A percentile compares a stretch with the other conserved stretches of the same genome.
Conservation (phyloP, 2,329 filamentous ascomycete species). For the Colletotrichum truncatum region DNA sequence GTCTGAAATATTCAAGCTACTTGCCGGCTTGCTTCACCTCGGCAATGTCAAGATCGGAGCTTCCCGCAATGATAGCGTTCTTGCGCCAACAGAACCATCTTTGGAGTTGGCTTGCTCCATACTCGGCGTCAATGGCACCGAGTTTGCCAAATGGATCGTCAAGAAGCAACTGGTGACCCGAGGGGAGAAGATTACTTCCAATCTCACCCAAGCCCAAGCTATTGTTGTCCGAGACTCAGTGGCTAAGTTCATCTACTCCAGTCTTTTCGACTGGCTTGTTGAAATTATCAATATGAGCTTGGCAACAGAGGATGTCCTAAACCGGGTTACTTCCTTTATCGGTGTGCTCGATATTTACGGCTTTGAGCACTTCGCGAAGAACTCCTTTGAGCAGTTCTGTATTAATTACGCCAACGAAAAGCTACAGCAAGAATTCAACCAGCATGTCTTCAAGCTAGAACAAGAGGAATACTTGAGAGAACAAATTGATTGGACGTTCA, state of each 20-base stretch:
- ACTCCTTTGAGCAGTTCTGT: conserved; percentile 99
- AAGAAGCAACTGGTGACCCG: conserved; percentile 98
- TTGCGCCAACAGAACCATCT: conserved; percentile 83
- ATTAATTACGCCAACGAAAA: conserved; percentile 99
- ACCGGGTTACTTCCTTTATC: conserved; percentile 88
- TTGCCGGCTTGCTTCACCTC: conserved; percentile 91
- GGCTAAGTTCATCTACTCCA: conserved; percentile 98
- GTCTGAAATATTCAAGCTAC: conserved; percentile 84
- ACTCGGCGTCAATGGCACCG: conserved; percentile 84
- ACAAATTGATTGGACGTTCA: conserved; percentile 99
- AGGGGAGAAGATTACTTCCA: conserved; percentile 97
- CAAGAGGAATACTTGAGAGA: conserved; percentile 97
- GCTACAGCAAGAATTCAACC: conserved; percentile 98
- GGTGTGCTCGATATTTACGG: conserved; percentile 99
- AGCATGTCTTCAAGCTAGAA: conserved; percentile 98
- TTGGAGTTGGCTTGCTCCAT: conserved; percentile 84
- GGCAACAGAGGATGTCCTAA: conserved; percentile 87
- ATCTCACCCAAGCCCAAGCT: conserved; percentile 92
- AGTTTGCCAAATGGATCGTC: conserved; percentile 97
- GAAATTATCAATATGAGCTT: conserved; percentile 93
- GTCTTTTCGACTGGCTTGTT: conserved; percentile 98
- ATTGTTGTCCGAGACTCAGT: conserved; percentile 96
- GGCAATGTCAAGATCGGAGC: conserved; percentile 97
- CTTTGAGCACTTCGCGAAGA: conserved; percentile 99
- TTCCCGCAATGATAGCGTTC: conserved; percentile 85